Percentiles rank a stretch among this genome's conserved stretches.
These are phyloP conservation scores for Ophiostoma montium DNA, from an alignment of 2,329 filamentous ascomycete genomes.

Conservation along the genomic window DNA sequence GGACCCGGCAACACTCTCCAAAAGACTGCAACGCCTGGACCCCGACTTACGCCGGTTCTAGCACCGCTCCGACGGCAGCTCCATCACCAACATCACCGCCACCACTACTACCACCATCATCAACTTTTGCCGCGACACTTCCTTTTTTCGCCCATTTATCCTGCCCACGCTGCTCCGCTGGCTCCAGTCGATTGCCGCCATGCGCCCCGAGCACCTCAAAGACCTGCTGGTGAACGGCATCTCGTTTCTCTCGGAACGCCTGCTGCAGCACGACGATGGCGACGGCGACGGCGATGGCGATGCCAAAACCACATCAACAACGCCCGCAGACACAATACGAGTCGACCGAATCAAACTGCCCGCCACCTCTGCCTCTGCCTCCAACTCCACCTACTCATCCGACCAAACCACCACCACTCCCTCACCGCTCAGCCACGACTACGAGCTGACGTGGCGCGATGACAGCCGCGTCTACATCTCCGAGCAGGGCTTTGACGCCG, in stretches of 20 bases:
- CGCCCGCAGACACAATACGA: background rate
- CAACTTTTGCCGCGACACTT: too few relatives aligned
- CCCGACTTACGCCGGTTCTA: background rate
- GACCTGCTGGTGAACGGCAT: conserved; percentile 12
- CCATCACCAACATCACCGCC: background rate
- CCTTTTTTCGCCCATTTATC: too few relatives aligned
- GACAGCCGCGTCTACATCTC: conserved; percentile 15
- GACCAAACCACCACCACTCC: background rate
- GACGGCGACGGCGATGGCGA: background rate
- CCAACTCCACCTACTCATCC: background rate
- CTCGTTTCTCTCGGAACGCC: conserved; percentile 10
- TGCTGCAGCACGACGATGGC: conserved; percentile 3
- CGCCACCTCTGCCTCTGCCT: too few relatives aligned
- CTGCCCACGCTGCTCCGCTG: background rate
- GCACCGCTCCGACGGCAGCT: background rate
- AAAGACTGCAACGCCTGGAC: too few relatives aligned
- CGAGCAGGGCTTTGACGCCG: conserved; percentile 9
- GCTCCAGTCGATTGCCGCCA: conserved; percentile 9
- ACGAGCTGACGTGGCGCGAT: conserved; percentile 16
- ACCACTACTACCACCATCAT: background rate
- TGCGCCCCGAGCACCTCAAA: conserved; percentile 10
- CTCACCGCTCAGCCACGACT: conserved; percentile 7
- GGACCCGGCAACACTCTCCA: too few relatives aligned
- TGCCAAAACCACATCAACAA: background rate
- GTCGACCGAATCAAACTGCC: conserved; percentile 11